Percentiles rank a stretch among this genome's conserved stretches.
These are phyloP conservation scores for Candida quercuum DNA, from an alignment of 805 yeast genomes.

Conservation along the genomic window DNA sequence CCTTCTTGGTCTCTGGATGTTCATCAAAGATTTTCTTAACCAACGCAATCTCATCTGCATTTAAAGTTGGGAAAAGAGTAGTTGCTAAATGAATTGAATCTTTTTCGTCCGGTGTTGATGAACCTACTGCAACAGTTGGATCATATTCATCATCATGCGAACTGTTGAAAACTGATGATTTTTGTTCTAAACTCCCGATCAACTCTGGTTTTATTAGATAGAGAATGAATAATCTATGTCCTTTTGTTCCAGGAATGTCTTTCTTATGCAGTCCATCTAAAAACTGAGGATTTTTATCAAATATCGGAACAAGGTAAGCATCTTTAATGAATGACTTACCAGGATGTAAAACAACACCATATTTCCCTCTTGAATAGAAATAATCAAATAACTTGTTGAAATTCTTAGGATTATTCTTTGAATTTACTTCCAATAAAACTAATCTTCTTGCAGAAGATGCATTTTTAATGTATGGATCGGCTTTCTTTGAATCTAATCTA, in stretches of 20 bases:
- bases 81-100: not conserved
- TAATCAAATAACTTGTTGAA: constrained; percentile 26
- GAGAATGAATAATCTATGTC: constrained; percentile 13
- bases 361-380: constrained; percentile 30
- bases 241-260: not conserved
- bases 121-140: constrained; percentile 4
- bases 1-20: constrained; percentile 16
- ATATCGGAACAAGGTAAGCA: constrained; percentile 34
- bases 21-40: constrained; percentile 19
- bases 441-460: constrained; percentile 47
- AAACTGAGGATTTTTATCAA: constrained; percentile 15
- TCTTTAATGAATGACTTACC: constrained; percentile 39
- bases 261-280: constrained; percentile 6
- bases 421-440: constrained; percentile 40
- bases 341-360: constrained; percentile 38
- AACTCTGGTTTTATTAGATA: constrained; percentile 20
- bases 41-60: constrained; percentile 13
- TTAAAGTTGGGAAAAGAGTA: constrained; percentile 15
- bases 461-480: constrained; percentile 50
- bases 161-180: not conserved
- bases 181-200: not conserved
- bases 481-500: constrained; percentile 47
- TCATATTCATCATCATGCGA: constrained; percentile 1
- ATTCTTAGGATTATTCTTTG: constrained; percentile 17
- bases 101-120: too few species aligned